phyloP scores from a whole-genome alignment of 192 early-diverging fungal species.

The Podila minutissima region DNA sequence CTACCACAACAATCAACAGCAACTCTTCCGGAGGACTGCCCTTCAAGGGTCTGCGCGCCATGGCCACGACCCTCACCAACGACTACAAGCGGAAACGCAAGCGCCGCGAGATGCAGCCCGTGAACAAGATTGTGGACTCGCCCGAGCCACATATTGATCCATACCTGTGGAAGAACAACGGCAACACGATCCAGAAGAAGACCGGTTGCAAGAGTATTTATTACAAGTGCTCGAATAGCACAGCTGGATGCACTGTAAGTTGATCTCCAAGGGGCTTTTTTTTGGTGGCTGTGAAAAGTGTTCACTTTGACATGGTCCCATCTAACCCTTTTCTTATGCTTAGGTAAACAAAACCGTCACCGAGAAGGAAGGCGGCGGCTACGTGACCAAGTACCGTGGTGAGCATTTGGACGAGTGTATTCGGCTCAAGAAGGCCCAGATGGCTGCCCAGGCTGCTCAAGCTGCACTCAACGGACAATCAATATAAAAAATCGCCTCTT shows the following conservation, averaged over 20 bases:
- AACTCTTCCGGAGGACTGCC: not conserved
- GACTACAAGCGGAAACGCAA: conserved; percentile 59
- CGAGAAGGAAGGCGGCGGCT: conserved; percentile 36
- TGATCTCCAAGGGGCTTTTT: not conserved
- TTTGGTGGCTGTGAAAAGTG: not conserved
- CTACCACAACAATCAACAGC: not conserved
- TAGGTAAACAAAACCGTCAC: conserved; percentile 48
- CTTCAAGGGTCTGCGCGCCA: not conserved
- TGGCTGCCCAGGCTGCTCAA: conserved; percentile 20
- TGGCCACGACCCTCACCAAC: conserved; percentile 4
- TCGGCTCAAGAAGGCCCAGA: conserved; percentile 39
- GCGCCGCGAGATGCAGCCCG: conserved; percentile 67
- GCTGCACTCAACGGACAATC: conserved; percentile 12
- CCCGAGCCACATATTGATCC: conserved; percentile 59
- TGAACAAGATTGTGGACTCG: conserved; percentile 68
- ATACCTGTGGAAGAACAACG: conserved; percentile 69
- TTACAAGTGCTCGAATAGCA: conserved; percentile 68
- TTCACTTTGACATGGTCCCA: not conserved
- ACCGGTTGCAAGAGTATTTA: conserved; percentile 67
- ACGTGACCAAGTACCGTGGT: conserved; percentile 40
- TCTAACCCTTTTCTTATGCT: not conserved
- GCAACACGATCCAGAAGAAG: conserved; percentile 66
- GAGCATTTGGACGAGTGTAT: conserved; percentile 36
- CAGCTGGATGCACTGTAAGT: conserved; percentile 53
- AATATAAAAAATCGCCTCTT: conserved; percentile 11